phyloP scores from a whole-genome alignment of 225 moss, liverwort and hornwort genomes.

The Pseudisothecium myosuroides region DNA sequence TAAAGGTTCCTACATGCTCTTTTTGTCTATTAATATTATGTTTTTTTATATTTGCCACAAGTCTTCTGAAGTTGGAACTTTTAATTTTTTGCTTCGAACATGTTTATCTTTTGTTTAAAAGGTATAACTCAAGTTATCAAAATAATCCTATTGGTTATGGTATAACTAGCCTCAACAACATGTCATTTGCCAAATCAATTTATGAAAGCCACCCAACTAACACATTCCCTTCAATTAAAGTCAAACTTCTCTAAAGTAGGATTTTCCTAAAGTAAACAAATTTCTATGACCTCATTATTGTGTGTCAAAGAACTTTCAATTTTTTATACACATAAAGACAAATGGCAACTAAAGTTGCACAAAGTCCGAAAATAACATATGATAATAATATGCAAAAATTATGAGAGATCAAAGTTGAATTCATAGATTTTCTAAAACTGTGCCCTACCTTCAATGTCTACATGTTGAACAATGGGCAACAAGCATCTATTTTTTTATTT shows the following conservation, averaged over 20 bases:
- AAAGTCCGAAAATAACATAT: background rate
- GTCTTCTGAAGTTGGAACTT: background rate
- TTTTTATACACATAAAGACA: background rate
- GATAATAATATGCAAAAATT: background rate
- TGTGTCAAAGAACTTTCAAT: background rate
- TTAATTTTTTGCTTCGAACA: rapidly evolving
- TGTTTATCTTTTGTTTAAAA: background rate
- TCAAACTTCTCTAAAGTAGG: background rate
- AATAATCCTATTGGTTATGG: background rate
- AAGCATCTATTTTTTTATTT: background rate
- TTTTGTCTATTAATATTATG: background rate
- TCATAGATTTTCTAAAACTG: background rate
- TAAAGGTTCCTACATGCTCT: background rate
- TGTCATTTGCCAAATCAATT: background rate
- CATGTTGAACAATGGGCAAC: background rate
- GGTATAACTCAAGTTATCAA: background rate
- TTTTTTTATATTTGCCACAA: rapidly evolving
- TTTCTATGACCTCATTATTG: background rate
- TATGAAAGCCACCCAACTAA: background rate
- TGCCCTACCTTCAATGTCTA: background rate
- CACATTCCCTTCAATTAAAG: background rate
- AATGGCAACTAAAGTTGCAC: background rate
- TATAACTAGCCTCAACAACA: background rate
- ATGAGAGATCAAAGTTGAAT: background rate
- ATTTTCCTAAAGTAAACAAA: background rate